Evolutionary conservation across 768 basidiomycete species (phyloP).

Genomic region (Calocybe gangraenosa): DNA sequence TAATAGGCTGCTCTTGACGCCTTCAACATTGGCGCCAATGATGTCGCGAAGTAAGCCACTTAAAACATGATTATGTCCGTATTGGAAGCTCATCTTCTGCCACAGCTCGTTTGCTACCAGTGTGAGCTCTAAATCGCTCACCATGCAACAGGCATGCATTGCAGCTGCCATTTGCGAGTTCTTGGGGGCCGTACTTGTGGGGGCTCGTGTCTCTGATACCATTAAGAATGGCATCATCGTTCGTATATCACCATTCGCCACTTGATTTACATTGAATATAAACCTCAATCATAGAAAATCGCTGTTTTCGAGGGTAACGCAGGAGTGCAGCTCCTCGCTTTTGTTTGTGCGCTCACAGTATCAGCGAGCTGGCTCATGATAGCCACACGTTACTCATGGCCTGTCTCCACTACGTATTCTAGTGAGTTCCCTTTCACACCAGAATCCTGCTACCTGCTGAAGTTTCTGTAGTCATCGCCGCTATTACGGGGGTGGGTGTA

Average conservation of each 20-base stretch:
- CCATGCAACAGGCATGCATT: constrained; percentile 21
- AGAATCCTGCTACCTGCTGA: no score
- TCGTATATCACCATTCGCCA: not conserved
- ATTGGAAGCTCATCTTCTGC: not conserved
- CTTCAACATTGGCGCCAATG: constrained; percentile 24
- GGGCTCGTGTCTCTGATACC: constrained; percentile 24
- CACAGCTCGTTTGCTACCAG: constrained; percentile 20
- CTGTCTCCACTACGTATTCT: constrained; percentile 24
- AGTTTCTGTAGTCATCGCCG: constrained; percentile 15
- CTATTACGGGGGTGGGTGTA: constrained; percentile 23
- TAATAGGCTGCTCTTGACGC: constrained; percentile 14
- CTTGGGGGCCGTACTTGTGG: constrained; percentile 22
- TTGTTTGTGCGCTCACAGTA: constrained; percentile 20
- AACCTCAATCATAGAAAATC: constrained; percentile 9
- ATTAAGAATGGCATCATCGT: constrained; percentile 27
- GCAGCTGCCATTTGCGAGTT: constrained; percentile 24
- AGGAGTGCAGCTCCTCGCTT: constrained; percentile 25
- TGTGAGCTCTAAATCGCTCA: constrained; percentile 24
- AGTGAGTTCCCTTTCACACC: constrained; percentile 3
- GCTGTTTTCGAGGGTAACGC: constrained; percentile 23
- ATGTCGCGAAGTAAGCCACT: constrained; percentile 23
- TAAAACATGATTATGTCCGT: not conserved
- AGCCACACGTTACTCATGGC: constrained; percentile 23
- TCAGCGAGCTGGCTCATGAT: constrained; percentile 23
- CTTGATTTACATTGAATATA: not conserved